Percentiles rank a stretch among this genome's conserved stretches.
Evolutionary conservation across 2,329 filamentous ascomycete genomes (phyloP).

Genomic region (Colletotrichum eremochloae): DNA sequence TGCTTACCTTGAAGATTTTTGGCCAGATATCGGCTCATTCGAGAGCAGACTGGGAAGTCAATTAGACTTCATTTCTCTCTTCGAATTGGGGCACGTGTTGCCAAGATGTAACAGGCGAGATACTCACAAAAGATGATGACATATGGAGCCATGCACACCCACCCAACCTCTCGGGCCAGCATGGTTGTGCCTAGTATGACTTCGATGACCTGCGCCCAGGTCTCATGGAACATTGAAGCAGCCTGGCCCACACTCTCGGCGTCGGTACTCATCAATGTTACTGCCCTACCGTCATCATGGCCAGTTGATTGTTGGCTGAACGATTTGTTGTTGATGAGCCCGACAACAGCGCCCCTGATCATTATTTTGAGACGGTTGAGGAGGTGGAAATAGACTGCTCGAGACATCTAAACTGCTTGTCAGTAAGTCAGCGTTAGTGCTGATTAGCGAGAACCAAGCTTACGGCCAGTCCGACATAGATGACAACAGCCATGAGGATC

Average conservation of each 20-base stretch:
- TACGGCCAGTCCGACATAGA: slow-evolving; percentile 29
- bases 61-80: background rate
- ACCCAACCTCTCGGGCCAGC: slow-evolving; percentile 44
- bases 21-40: slow-evolving; percentile 24
- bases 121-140: slow-evolving; percentile 53
- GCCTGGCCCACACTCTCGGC: slow-evolving; percentile 34
- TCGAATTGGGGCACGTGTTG: no score
- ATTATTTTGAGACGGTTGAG: slow-evolving; percentile 27
- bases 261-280: slow-evolving; percentile 42
- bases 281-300: slow-evolving; percentile 12
- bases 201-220: slow-evolving; percentile 44
- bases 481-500: background rate
- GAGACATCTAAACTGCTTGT: background rate
- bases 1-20: slow-evolving; percentile 23
- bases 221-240: slow-evolving; percentile 42
- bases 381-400: background rate
- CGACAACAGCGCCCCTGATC: slow-evolving; percentile 17
- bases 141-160: slow-evolving; percentile 49
- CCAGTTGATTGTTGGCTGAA: slow-evolving; percentile 1
- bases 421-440: background rate
- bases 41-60: slow-evolving; percentile 7
- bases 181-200: slow-evolving; percentile 40
- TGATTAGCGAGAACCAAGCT: background rate
- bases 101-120: background rate
- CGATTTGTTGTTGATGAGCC: slow-evolving; percentile 22